These are phyloP conservation scores for Strobilomyces confusus DNA, from an alignment of 768 basidiomycete genomes.

Conservation along the genomic window DNA sequence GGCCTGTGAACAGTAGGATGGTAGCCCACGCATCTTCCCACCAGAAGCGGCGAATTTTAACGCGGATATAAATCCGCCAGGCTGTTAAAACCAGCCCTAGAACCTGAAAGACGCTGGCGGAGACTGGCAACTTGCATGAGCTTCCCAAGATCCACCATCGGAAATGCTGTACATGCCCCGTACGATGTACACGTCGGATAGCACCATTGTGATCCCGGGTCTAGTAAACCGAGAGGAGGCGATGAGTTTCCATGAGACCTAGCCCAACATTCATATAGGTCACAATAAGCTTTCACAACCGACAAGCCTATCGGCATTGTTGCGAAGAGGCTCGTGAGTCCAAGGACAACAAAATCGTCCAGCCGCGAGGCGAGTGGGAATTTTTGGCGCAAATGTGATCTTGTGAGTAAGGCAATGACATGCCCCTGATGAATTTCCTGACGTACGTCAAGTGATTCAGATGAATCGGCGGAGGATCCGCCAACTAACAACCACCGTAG, in stretches of 20 bases:
- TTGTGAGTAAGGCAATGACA: no score
- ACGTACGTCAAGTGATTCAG: no score
- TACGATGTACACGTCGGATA: conserved; percentile 2
- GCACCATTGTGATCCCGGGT: background rate
- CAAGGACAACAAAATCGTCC: background rate
- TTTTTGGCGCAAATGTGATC: background rate
- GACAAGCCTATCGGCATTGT: conserved; percentile 4
- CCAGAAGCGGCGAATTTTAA: background rate
- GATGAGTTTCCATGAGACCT: background rate
- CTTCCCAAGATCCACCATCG: background rate
- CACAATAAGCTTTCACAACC: conserved; percentile 5
- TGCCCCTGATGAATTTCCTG: no score
- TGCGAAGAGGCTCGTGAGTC: background rate
- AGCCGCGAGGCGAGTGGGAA: background rate
- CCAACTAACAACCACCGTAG: no score
- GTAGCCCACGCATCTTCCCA: background rate
- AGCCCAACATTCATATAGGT: background rate
- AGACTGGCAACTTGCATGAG: conserved; percentile 3
- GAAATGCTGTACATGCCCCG: conserved; percentile 3
- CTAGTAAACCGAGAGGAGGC: background rate
- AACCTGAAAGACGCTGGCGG: conserved; percentile 8
- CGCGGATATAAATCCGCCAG: conserved; percentile 18
- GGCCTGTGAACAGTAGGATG: background rate
- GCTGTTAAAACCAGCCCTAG: conserved; percentile 14
- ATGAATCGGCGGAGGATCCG: no score